A percentile compares a stretch with the other conserved stretches of the same genome.
Evolutionary conservation across 306 rosid species (phyloP).

Genomic region (Herpetospermum pedunculosum): DNA sequence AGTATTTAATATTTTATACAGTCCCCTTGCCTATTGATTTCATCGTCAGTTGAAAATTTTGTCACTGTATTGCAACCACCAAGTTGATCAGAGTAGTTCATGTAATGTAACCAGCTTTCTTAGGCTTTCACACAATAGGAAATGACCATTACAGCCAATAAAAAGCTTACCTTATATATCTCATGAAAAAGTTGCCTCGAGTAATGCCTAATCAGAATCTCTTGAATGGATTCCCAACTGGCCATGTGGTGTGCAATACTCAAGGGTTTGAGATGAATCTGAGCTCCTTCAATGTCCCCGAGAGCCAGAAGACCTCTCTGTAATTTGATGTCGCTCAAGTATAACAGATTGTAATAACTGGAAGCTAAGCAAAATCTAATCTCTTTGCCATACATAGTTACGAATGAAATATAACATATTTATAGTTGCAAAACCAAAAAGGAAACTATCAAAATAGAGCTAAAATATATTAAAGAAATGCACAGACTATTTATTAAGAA

Average conservation of each 20-base stretch:
- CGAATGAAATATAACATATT: background rate
- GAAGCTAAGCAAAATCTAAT: background rate
- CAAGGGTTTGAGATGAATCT: slow-evolving; percentile 66
- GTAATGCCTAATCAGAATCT: slow-evolving; percentile 71
- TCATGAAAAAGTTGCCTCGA: slow-evolving; percentile 87
- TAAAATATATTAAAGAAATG: background rate
- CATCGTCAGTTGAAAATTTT: background rate
- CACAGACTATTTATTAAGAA: background rate
- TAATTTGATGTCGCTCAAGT: slow-evolving; percentile 10
- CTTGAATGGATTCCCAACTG: slow-evolving; percentile 76
- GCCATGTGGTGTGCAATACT: slow-evolving; percentile 87
- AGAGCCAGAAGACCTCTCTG: slow-evolving; percentile 96
- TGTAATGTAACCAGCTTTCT: background rate
- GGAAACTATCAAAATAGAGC: background rate
- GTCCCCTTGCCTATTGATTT: background rate
- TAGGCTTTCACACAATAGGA: background rate
- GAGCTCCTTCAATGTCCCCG: slow-evolving; percentile 96
- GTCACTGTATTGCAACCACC: background rate
- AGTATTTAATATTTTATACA: background rate
- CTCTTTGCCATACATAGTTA: background rate
- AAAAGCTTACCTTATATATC: slow-evolving; percentile 58
- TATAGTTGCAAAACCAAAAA: background rate
- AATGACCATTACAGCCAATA: background rate
- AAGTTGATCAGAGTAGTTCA: background rate
- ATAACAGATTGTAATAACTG: background rate